Percentiles rank a stretch among this genome's conserved stretches.
Conservation (phyloP, 1,284 basidiomycete species). For the Golubevia sp. region DNA sequence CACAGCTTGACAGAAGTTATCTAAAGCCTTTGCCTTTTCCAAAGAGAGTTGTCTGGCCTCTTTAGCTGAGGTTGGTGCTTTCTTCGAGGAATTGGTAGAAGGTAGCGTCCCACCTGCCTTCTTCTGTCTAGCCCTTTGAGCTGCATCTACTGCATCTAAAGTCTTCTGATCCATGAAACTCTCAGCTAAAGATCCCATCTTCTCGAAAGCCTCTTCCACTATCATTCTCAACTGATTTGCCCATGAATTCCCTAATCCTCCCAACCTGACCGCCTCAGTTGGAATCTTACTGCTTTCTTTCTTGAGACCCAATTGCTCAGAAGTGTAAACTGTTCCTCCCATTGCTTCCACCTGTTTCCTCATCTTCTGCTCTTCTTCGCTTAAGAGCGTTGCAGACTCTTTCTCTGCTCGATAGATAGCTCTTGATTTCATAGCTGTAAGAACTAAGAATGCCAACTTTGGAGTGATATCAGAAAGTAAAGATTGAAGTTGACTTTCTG, state of each 20-base stretch:
- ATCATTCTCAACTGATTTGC: neutral
- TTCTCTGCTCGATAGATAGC: constrained; percentile 4
- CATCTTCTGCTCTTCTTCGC: neutral
- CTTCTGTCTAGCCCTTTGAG: neutral
- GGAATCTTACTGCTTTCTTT: neutral
- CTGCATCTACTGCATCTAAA: neutral
- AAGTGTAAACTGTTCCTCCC: neutral
- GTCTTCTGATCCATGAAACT: neutral
- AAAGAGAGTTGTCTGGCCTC: no score
- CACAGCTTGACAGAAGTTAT: no score
- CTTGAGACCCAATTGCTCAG: neutral
- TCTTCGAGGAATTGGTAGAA: neutral
- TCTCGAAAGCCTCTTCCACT: neutral
- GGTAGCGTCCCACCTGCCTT: neutral
- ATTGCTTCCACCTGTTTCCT: neutral
- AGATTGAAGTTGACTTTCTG: constrained; percentile 29
- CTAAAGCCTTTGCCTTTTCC: no score
- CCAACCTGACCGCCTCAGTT: neutral
- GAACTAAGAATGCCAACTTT: constrained; percentile 43
- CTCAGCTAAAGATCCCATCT: neutral
- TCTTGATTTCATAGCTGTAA: constrained; percentile 39
- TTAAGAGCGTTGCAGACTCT: neutral
- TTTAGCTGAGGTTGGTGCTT: neutral
- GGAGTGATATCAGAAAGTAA: constrained; percentile 35
- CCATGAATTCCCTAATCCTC: neutral